These are phyloP conservation scores for Sporisorium exsertum DNA, from an alignment of 1,284 basidiomycete genomes.

Conservation along the genomic window DNA sequence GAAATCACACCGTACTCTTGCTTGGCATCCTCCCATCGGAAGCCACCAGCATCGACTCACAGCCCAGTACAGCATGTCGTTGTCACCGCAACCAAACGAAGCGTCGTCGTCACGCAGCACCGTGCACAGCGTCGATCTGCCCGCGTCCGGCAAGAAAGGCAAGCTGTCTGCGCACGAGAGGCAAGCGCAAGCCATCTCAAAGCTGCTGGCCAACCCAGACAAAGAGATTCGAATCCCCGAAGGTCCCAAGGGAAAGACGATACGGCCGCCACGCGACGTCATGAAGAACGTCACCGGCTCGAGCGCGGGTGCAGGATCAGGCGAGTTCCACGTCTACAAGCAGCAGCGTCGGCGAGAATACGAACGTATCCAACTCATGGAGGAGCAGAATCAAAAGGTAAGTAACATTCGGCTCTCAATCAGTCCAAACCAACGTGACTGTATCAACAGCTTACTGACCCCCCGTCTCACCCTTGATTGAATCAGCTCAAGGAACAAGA, in stretches of 20 bases:
- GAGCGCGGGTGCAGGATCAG: conserved; percentile 67
- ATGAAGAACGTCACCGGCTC: conserved; percentile 80
- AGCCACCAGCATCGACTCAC: background rate
- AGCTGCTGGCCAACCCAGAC: conserved; percentile 61
- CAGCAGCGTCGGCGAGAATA: conserved; percentile 92
- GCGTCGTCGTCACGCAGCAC: conserved; percentile 27
- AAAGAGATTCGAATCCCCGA: conserved; percentile 54
- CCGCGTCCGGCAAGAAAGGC: conserved; percentile 16
- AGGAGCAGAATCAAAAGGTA: conserved; percentile 83
- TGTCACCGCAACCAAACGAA: conserved; percentile 6
- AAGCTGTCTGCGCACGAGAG: conserved; percentile 56
- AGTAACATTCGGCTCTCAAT: too few relatives aligned
- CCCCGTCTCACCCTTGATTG: background rate
- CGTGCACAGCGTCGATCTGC: conserved; percentile 1
- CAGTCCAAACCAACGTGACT: background rate
- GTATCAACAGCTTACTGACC: background rate
- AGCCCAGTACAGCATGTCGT: conserved; percentile 18
- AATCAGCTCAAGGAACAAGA: conserved; percentile 48
- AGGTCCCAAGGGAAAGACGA: conserved; percentile 44
- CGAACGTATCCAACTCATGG: conserved; percentile 90
- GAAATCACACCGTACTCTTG: background rate
- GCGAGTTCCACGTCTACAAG: conserved; percentile 88
- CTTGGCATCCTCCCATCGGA: background rate
- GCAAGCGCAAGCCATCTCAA: conserved; percentile 60
- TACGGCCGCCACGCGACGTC: conserved; percentile 70